Evolutionary conservation across 805 yeast genomes (phyloP), one percentile per base, ranked within the genome.

Genomic region (Yamadazyma endophytica): DNA sequence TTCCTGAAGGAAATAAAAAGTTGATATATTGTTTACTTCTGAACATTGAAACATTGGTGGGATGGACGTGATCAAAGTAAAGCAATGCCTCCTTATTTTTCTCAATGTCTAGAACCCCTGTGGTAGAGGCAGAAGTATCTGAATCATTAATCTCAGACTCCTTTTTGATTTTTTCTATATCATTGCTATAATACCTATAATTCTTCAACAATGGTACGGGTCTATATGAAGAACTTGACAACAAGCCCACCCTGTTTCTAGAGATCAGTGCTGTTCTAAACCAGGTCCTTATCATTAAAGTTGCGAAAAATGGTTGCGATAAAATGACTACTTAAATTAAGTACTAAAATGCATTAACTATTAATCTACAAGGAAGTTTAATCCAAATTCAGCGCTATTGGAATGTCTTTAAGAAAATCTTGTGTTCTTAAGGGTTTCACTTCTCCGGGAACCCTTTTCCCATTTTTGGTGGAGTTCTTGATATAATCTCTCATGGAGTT

Each of bases 401-500:
- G 34, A 7, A 42, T 29, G 21, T 39, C 61, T 19, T 59, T 65
- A 25, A 75, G 56, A 42, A 86, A 86, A 49, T 86, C 95, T 0
- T 64, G 48, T 5, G 85, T 72, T 23, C 61, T 58, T 32, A 86
- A 64, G 5, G 92, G 83, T 14, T 29, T 24, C 8, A 56, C 57
- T 9, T 61, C 56, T 28, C 40, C 48, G 15, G 29, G 44, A 11
- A 49, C 46, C 18, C 43, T 48, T 31, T 57, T 58, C 3, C 64
- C 63, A 26, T 50, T 66, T 58, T 52, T 54, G 42, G 69, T 64
- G 52, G 84, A 82, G 33, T 60, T 58, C 33, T 75, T 64, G 36
- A 90, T 85, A 52, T 75, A 86, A 56, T 92, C 97, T 45, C 95
- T 71, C 50, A 90, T 88, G 0, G 96, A 84, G 44, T 72, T 73